Percentiles rank a stretch among this genome's conserved stretches.
Conservation (phyloP, 2,329 filamentous ascomycete genomes). For the Epicoccum sorghinum region DNA sequence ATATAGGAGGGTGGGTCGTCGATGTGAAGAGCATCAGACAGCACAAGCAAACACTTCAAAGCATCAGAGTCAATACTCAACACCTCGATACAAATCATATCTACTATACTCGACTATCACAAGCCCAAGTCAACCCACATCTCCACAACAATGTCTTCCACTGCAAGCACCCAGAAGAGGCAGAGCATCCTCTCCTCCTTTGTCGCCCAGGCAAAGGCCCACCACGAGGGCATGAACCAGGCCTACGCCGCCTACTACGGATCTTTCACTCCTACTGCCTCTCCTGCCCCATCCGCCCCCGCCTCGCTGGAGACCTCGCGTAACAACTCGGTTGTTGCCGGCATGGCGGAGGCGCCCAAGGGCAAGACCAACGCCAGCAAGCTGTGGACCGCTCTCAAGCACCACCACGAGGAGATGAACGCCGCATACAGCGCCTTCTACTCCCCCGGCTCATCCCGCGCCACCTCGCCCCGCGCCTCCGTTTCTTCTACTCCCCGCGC, state of each 20-base stretch:
- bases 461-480: constrained; percentile 14
- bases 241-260: constrained; percentile 35
- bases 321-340: constrained; percentile 24
- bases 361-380: constrained; percentile 30
- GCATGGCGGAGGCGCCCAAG: constrained; percentile 16
- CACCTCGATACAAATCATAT: constrained; percentile 3
- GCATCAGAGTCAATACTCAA: constrained; percentile 8
- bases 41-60: constrained; percentile 13
- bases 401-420: constrained; percentile 41
- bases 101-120: neutral
- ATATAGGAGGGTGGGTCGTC: constrained; percentile 16
- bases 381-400: constrained; percentile 37
- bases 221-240: constrained; percentile 39
- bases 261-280: neutral
- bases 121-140: constrained; percentile 4
- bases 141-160: constrained; percentile 18
- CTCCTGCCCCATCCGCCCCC: constrained; percentile 11
- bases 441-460: constrained; percentile 18
- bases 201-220: constrained; percentile 35
- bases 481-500: constrained; percentile 20
- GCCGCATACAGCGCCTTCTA: constrained; percentile 37
- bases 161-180: constrained; percentile 26
- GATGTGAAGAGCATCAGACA: constrained; percentile 9
- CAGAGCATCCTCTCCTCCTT: constrained; percentile 32
- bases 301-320: constrained; percentile 22